phyloP scores from a whole-genome alignment of 352 stramenopile species.

The Saprolegnia parasitica region DNA sequence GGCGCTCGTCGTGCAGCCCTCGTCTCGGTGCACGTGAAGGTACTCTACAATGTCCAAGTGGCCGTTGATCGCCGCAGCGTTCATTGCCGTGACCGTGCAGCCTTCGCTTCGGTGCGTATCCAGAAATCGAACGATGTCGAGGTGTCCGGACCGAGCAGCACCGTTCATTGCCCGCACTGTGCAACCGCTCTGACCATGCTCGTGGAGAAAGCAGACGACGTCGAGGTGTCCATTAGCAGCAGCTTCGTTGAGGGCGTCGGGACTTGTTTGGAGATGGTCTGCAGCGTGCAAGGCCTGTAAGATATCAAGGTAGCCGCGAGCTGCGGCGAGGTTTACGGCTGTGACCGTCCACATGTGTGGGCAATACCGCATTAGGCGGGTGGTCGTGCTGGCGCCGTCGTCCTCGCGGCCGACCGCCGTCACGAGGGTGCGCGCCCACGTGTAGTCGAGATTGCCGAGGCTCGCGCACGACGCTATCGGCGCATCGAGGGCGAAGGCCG shows the following conservation, averaged over 20 bases:
- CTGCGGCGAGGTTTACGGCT: not conserved
- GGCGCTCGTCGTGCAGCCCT: conserved; percentile 21
- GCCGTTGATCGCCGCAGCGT: conserved; percentile 10
- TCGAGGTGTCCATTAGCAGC: conserved; percentile 18
- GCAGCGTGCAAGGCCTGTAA: not conserved
- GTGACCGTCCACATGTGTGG: not conserved
- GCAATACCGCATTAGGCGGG: not conserved
- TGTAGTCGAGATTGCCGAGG: not conserved
- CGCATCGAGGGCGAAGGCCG: not conserved
- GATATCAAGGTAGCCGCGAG: not conserved
- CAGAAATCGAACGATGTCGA: conserved; percentile 17
- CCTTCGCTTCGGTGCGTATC: conserved; percentile 15
- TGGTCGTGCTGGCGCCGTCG: not conserved
- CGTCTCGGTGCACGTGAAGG: conserved; percentile 5
- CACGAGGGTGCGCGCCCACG: not conserved
- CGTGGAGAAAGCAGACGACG: conserved; percentile 21
- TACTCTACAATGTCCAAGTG: conserved; percentile 20
- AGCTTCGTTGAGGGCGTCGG: conserved; percentile 22
- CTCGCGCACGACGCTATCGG: not conserved
- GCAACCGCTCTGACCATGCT: not conserved
- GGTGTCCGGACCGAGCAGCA: conserved; percentile 19
- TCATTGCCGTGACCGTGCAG: conserved; percentile 18
- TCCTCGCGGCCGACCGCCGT: not conserved
- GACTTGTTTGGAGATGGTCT: not conserved
- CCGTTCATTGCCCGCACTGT: conserved; percentile 21